A percentile compares a stretch with the other conserved stretches of the same genome.
Conservation (phyloP, 1,284 basidiomycete genomes). For the Ustilago bromivora region DNA sequence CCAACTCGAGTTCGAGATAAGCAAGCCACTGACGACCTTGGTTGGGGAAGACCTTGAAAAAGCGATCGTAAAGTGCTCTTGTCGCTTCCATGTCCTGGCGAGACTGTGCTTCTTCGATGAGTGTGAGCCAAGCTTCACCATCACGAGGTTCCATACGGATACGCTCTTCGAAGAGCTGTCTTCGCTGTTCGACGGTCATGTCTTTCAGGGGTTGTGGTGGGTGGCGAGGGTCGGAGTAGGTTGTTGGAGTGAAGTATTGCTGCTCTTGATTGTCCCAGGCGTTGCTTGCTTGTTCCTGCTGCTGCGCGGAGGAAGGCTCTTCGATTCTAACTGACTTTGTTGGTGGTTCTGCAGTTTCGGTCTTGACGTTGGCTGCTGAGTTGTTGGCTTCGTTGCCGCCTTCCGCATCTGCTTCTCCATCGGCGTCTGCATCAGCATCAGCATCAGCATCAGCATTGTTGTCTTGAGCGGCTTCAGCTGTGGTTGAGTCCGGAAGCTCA, state of each 20-base stretch:
- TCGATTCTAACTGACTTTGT: background rate
- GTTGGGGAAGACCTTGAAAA: conserved; percentile 82
- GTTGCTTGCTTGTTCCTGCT: conserved; percentile 9
- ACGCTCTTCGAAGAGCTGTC: conserved; percentile 53
- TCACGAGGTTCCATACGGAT: conserved; percentile 75
- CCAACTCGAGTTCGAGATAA: conserved; percentile 82
- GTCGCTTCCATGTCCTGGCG: conserved; percentile 78
- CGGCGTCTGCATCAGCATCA: conserved; percentile 18
- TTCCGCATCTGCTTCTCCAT: conserved; percentile 25
- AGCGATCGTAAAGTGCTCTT: conserved; percentile 78
- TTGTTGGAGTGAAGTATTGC: background rate
- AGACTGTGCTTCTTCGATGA: conserved; percentile 78
- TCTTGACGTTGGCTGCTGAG: conserved; percentile 11
- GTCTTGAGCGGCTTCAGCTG: conserved; percentile 8
- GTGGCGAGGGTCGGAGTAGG: conserved; percentile 13
- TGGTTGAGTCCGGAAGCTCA: conserved; percentile 9
- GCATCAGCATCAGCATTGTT: conserved; percentile 21
- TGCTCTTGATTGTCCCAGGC: background rate
- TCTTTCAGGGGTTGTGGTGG: conserved; percentile 33
- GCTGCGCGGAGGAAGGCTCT: background rate
- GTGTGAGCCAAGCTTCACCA: conserved; percentile 77
- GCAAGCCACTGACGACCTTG: conserved; percentile 71
- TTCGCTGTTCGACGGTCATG: conserved; percentile 44
- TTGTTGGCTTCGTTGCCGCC: conserved; percentile 5
- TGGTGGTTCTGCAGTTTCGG: background rate